Percentiles rank a stretch among this genome's conserved stretches.
Conservation (phyloP, 139 green algal species). For the Chlorella sorokiniana region DNA sequence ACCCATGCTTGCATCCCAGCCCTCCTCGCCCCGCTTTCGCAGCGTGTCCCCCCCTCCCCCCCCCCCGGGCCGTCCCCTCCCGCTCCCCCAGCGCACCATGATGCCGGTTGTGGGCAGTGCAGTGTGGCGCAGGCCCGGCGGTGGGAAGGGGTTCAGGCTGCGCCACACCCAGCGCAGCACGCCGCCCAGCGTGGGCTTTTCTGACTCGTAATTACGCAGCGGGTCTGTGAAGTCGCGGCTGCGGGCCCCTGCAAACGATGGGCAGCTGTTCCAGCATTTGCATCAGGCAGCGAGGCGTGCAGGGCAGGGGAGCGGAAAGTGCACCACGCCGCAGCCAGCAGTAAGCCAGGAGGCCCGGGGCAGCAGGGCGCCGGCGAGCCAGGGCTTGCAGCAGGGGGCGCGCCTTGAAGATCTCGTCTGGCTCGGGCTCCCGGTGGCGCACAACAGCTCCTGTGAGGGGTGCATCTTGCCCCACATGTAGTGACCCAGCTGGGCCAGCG, state of each 20-base stretch:
- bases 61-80: no score
- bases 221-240: constrained; percentile 37
- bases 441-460: not conserved
- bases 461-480: not conserved
- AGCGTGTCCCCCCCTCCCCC: no score
- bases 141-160: not conserved
- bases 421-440: constrained; percentile 29
- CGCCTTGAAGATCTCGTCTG: not conserved
- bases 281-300: not conserved
- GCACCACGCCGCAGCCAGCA: not conserved
- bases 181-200: not conserved
- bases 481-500: constrained; percentile 9
- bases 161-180: not conserved
- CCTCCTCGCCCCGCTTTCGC: no score
- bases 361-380: not conserved
- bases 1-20: no score
- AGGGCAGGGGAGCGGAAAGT: not conserved
- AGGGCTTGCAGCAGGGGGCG: not conserved
- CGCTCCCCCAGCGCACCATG: not conserved
- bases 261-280: not conserved
- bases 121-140: not conserved
- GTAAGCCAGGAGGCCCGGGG: not conserved
- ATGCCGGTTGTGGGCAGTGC: not conserved
- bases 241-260: constrained; percentile 10
- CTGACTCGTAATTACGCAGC: constrained; percentile 26